Base-by-base conservation (phyloP, 768 basidiomycete species). In the Kwoniella sp. region DNA sequence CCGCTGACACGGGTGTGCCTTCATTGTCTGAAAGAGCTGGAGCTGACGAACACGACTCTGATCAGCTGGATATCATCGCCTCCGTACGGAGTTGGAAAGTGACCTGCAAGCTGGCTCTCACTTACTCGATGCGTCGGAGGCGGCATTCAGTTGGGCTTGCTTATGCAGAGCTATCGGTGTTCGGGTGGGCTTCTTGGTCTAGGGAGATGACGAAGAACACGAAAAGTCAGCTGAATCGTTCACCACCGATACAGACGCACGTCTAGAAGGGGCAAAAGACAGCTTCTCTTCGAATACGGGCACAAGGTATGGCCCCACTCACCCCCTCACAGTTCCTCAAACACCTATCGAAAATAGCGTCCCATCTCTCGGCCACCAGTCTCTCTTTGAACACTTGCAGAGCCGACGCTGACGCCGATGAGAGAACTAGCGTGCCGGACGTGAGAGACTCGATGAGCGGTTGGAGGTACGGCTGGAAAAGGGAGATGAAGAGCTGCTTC, bases 401-500 rank as follows among this genome's bases (percentile, higher is more conserved):
- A 23, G 74, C 74, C 5, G 68, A 65, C 8, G 45, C 34, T 0
- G 68, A 51, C 5, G 70, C 66, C 0, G 62, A 64, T 1, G 71
- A 65, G 1, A 70, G 30, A 38, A 69, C 52, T 0, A 70, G 53
- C 12, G 71, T 66, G 28, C 65, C 70, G 15, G 76, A 67, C 13
- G 61, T 53, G 45, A 94, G 82, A 17, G 92, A 93, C 7, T 90
- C 87, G 45, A 93, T 88, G 70, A 98, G 91, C 0, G 89, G 85
- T 7, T 89, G 83, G 28, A 97, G 82, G 79, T 93, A 89, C 0
- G 92, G 91, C 70, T 90, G 86, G 73, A 92, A 96, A 63, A 91
- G 85, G 76, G 91, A 88, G 71, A 95, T 83, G 76, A 98, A 99
- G 51, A 95, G 84, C 0, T 87, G 83, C 75, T 92, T 93, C 73